Evolutionary conservation across 1,139 yeast species (phyloP).

Genomic region (Protomyces inundatus): DNA sequence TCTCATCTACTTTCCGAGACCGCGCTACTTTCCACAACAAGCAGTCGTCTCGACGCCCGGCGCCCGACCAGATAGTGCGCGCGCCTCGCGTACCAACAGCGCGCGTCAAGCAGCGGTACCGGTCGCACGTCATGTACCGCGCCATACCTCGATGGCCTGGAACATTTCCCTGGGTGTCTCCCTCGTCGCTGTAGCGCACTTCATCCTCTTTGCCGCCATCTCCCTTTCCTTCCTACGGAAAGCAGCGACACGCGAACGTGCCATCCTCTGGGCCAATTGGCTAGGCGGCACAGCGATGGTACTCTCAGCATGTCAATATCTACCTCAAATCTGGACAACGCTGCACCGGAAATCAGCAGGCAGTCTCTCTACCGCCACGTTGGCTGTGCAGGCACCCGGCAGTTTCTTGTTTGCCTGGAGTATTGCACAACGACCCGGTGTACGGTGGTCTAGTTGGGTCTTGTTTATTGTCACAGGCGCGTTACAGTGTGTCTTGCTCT

Average conservation of each 20-base stretch:
- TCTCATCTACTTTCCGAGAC: constrained; percentile 30
- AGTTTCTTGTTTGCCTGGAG: constrained; percentile 74
- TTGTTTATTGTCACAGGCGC: constrained; percentile 70
- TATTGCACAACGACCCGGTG: constrained; percentile 63
- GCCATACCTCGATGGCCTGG: constrained; percentile 19
- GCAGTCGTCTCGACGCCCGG: constrained; percentile 1
- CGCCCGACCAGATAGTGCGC: not conserved
- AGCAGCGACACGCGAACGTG: constrained; percentile 14
- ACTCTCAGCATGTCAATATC: constrained; percentile 64
- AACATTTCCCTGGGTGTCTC: constrained; percentile 31
- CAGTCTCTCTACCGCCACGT: constrained; percentile 71
- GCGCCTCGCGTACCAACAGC: not conserved
- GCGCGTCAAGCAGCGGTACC: not conserved
- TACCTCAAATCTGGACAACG: constrained; percentile 76
- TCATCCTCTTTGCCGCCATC: constrained; percentile 39
- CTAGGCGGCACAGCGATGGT: constrained; percentile 54
- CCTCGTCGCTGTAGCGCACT: constrained; percentile 38
- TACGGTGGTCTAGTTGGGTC: constrained; percentile 84
- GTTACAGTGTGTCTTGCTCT: constrained; percentile 54
- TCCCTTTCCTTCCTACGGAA: constrained; percentile 34
- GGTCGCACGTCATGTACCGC: constrained; percentile 19
- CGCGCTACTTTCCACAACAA: constrained; percentile 10
- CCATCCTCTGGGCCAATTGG: constrained; percentile 46
- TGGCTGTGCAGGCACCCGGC: constrained; percentile 87
- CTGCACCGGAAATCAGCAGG: constrained; percentile 69